Conservation (phyloP, 2,329 filamentous ascomycete species). For the Xylariaceae sp. region DNA sequence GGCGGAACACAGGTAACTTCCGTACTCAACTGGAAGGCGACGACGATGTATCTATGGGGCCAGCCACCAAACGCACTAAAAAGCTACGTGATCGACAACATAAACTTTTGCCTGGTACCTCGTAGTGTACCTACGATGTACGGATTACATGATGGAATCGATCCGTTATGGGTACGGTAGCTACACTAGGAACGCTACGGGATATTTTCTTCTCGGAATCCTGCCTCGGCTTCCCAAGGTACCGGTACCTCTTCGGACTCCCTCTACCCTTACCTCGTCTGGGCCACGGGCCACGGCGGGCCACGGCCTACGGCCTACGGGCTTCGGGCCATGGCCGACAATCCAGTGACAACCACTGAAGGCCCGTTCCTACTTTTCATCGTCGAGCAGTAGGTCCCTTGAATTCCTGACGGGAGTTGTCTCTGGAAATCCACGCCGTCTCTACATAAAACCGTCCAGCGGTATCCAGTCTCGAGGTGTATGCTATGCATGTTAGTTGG, state of each 20-base stretch:
- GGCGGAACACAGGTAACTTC: no score
- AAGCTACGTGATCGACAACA: no score
- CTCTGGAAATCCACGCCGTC: background rate
- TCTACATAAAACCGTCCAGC: background rate
- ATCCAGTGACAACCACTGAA: background rate
- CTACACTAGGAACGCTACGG: background rate
- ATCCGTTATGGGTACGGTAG: background rate
- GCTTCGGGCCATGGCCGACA: background rate
- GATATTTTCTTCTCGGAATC: background rate
- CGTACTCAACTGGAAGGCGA: no score
- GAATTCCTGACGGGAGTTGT: no score
- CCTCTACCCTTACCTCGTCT: no score
- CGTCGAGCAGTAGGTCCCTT: no score
- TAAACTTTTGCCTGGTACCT: no score
- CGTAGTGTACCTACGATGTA: background rate
- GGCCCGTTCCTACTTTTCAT: background rate
- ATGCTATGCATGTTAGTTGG: background rate
- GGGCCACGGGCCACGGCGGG: no score
- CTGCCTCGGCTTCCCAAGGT: constrained; percentile 6
- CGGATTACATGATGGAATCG: background rate
- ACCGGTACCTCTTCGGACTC: constrained; percentile 7
- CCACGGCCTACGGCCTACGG: no score
- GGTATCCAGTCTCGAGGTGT: background rate
- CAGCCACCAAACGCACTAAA: no score
- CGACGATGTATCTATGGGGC: no score